Percentiles rank a stretch among this genome's conserved stretches.
Evolutionary conservation across 2,329 filamentous ascomycete genomes (phyloP).

Genomic region (Orbilia ellipsospora): DNA sequence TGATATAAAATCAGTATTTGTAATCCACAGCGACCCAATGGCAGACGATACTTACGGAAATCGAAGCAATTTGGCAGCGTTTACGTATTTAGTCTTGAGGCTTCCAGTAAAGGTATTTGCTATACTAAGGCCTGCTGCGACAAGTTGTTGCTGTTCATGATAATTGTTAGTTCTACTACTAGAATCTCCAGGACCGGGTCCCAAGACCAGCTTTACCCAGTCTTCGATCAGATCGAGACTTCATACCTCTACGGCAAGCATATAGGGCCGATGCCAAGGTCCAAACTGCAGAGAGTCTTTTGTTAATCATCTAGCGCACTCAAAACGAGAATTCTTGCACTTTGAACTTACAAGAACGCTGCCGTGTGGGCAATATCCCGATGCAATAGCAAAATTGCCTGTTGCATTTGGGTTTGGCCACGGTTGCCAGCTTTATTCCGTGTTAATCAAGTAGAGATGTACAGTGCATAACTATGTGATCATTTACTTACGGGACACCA

Average conservation of each 20-base stretch:
- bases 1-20: constrained; percentile 9
- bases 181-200: not conserved
- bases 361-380: constrained; percentile 25
- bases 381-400: constrained; percentile 5
- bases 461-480: not conserved
- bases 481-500: constrained; percentile 22
- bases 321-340: not conserved
- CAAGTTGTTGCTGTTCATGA: constrained; percentile 48
- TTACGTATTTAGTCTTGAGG: constrained; percentile 48
- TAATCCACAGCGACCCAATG: no score
- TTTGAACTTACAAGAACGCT: constrained; percentile 27
- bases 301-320: not conserved
- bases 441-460: not conserved
- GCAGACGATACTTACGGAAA: constrained; percentile 57
- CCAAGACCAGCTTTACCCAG: not conserved
- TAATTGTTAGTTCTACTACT: no score
- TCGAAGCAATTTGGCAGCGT: constrained; percentile 53
- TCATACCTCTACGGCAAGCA: constrained; percentile 58
- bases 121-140: constrained; percentile 24
- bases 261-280: constrained; percentile 60
- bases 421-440: constrained; percentile 2
- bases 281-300: constrained; percentile 44
- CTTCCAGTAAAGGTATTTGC: constrained; percentile 55
- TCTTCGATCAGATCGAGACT: no score
- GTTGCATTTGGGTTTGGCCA: constrained; percentile 18